Percentiles rank a stretch among this genome's conserved stretches.
Conservation (phyloP, 495 filamentous ascomycete species). For the Oidiodendron maius region DNA sequence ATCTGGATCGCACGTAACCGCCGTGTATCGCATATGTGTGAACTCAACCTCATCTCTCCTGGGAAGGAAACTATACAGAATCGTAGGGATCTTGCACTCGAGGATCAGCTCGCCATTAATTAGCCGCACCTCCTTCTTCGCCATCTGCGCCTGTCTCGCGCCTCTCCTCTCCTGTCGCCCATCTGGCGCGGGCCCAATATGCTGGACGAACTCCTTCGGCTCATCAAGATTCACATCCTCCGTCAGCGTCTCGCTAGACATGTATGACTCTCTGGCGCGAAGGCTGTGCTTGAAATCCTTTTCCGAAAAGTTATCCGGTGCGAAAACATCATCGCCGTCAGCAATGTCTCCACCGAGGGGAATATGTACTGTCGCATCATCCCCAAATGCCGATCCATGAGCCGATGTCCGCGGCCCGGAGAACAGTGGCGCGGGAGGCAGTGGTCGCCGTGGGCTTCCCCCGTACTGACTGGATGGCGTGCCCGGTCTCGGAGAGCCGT, state of each 20-base stretch:
- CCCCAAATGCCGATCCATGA: constrained; percentile 30
- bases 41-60: constrained; percentile 91
- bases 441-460: constrained; percentile 74
- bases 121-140: constrained; percentile 87
- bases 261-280: constrained; percentile 55
- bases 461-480: constrained; percentile 85
- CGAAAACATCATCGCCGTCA: constrained; percentile 71
- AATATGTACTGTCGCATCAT: constrained; percentile 54
- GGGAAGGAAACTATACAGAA: constrained; percentile 90
- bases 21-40: constrained; percentile 99
- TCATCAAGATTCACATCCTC: constrained; percentile 46
- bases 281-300: constrained; percentile 30
- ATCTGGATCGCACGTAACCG: constrained; percentile 97
- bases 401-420: constrained; percentile 37
- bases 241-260: constrained; percentile 44
- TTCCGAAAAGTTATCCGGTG: constrained; percentile 47
- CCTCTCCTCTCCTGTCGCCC: constrained; percentile 79
- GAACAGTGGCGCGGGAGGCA: constrained; percentile 91
- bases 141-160: constrained; percentile 80
- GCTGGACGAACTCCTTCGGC: constrained; percentile 48
- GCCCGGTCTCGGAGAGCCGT: constrained; percentile 84
- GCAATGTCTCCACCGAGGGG: constrained; percentile 46
- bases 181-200: constrained; percentile 84
- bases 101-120: constrained; percentile 97
- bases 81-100: constrained; percentile 98